Evolutionary conservation across 2,329 filamentous ascomycete species (phyloP), one percentile per base, ranked within the genome.

Genomic region (Ilyonectria sp.): DNA sequence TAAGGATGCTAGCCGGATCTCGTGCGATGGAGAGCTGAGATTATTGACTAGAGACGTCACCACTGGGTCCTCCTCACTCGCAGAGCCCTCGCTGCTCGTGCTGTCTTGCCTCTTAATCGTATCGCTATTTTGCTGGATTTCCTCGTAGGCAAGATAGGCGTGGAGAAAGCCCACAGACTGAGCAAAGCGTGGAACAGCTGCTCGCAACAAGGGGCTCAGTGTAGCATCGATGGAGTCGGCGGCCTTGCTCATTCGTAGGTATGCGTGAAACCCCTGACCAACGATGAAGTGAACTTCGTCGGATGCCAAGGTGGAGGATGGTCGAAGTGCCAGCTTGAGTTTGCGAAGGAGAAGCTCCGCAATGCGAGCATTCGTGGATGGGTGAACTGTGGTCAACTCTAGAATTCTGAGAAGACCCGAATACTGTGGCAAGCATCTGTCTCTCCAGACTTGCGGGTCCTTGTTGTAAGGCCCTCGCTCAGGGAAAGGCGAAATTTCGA

Each of bases 231-330:
- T 79, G 13, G 86, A 84, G 1, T 84, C 86, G n/a, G 88, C 83
- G 4, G 86, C 84, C 67, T 85, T 86, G 59, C 86, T 89, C 85
- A 93, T 90, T 55, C 88, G 85, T 29, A 94, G 84, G 73, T 94
- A 93, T 5, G 91, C 89, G 65, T 89, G 89, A 75, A 96, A 94
- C 0, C 93, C 93, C 71, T 91, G 90, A 10, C 92, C 93, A 64
- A 92, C 86, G 56, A 93, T 92, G 71, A 96, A 94, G 40, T 89
- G 86, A n/a, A 90, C 88, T 76, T 91, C 87, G 69, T 91, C 87
- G 3, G 88, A 89, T 2, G 86, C 85, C 58, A 90, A 80, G 11
- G 86, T 85, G 6, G 87, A 87, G 2, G 89, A 89, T 8, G 90
- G 89, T 21, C 88, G 84, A 50, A 94, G 81, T 0, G 91, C 90